Evolutionary conservation across 2,329 filamentous ascomycete genomes (phyloP), one percentile per base, ranked within the genome.

Genomic region (Cytospora piceae): DNA sequence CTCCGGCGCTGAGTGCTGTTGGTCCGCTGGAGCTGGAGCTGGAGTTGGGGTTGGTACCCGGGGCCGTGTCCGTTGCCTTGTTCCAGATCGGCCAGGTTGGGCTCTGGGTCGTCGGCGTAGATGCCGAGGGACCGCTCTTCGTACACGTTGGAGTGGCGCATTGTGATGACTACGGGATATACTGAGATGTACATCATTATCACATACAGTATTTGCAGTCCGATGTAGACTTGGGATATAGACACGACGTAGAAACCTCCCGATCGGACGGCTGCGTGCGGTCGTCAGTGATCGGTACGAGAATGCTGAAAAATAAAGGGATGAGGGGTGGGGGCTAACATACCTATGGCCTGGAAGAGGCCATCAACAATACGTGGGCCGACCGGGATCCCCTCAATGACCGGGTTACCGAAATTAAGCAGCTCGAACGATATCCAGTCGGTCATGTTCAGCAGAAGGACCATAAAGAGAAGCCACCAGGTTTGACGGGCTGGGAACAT

Each of bases 81-180:
- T 32, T 64, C 62, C 8, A 59, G 20, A n/a, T 64, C 62, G 42
- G 7, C 17, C 17, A 17, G n/a, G 11, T 55, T 32, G 12, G 46
- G 62, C 22, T 59, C 55, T 11, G 11, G 72, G 24, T 76, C 76
- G 29, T 80, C 77, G 52, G 76, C 76, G 66, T 87, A 86, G 37
- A 89, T 83, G 0, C 88, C 88, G 1, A 91, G 78, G 0, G 85
- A 88, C 8, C 87, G 81, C 71, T 92, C 88, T 73, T 91, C 89
- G 72, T 92, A 92, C 34, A 90, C 85, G 71, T 91, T 91, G 49
- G 88, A 89, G 72, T 88, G 86, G 32, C 89, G 84, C 76, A 89
- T 85, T 0, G 84, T 87, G 66, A 89, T 86, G 31, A 85, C 83
- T 27, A 89, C 82, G 0, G 87, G 87, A 67, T 87, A 89, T 2